These are phyloP conservation scores for Scheffersomyces stipitis DNA, from an alignment of 805 yeast genomes.

Conservation along the genomic window DNA sequence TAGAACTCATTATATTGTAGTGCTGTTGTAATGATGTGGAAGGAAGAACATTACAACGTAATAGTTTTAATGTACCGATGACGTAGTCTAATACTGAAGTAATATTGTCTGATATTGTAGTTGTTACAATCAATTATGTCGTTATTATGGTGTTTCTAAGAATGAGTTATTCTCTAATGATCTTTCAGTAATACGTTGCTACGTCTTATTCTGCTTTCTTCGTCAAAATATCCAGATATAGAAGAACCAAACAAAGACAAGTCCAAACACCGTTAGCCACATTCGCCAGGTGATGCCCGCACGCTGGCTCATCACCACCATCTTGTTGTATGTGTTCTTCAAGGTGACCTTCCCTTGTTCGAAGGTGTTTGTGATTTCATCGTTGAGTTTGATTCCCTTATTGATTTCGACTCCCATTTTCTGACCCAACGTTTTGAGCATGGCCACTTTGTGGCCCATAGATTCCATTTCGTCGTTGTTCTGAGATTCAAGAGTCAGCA, in stretches of 20 bases:
- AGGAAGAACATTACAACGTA: too few relatives aligned
- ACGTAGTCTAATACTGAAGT: too few relatives aligned
- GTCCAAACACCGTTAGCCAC: conserved; percentile 42
- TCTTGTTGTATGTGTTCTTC: conserved; percentile 41
- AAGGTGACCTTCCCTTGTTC: conserved; percentile 41
- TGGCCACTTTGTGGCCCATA: conserved; percentile 42
- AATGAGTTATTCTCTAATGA: too few relatives aligned
- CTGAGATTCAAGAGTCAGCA: conserved; percentile 44
- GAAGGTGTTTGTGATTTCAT: conserved; percentile 39
- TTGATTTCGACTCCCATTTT: conserved; percentile 46
- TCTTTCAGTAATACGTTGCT: too few relatives aligned
- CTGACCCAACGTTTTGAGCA: conserved; percentile 41
- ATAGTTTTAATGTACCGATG: too few relatives aligned
- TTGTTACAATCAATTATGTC: too few relatives aligned
- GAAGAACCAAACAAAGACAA: conserved; percentile 39
- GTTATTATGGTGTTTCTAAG: too few relatives aligned
- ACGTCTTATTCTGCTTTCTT: not conserved
- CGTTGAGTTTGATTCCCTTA: conserved; percentile 39
- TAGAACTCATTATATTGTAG: too few relatives aligned
- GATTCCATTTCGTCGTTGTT: conserved; percentile 41
- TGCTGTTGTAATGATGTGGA: too few relatives aligned
- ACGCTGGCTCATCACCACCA: conserved; percentile 46
- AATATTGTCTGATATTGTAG: too few relatives aligned
- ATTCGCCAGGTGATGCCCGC: conserved; percentile 47
- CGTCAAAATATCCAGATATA: conserved; percentile 39